Evolutionary conservation across 2,329 filamentous ascomycete genomes (phyloP).

Genomic region (Coniella vitis): DNA sequence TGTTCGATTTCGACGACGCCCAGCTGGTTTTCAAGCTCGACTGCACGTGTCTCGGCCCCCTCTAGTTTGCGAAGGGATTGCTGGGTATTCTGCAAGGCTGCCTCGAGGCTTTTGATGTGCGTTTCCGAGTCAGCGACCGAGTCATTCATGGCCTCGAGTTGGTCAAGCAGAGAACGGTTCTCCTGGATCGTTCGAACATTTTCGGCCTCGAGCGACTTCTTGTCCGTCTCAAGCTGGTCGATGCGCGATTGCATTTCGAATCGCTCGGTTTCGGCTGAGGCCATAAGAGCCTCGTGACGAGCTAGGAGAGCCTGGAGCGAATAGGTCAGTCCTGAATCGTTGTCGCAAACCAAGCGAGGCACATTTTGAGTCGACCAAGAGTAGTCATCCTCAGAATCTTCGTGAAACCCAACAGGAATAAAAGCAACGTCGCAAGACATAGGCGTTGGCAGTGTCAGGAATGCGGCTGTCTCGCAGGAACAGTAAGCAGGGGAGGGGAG

Average conservation of each 20-base stretch:
- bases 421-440: conserved; percentile 1
- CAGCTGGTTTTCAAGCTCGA: conserved; percentile 74
- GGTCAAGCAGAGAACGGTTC: conserved; percentile 72
- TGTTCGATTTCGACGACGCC: conserved; percentile 77
- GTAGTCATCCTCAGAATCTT: neutral
- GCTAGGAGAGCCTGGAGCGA: conserved; percentile 77
- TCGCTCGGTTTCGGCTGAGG: conserved; percentile 82
- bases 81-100: conserved; percentile 70
- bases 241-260: conserved; percentile 65
- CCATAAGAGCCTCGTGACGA: conserved; percentile 91
- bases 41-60: conserved; percentile 64
- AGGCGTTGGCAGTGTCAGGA: conserved; percentile 17
- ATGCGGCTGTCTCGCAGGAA: conserved; percentile 17
- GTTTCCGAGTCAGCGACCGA: conserved; percentile 74
- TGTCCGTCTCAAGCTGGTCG: conserved; percentile 67
- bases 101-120: conserved; percentile 69
- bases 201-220: conserved; percentile 64
- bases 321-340: conserved; percentile 60
- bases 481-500: neutral
- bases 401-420: conserved; percentile 3
- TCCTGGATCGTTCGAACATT: conserved; percentile 77
- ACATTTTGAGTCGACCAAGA: conserved; percentile 10
- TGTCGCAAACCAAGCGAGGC: conserved; percentile 1
- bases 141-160: conserved; percentile 77
- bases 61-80: conserved; percentile 70